These are phyloP conservation scores for Alternaria novae-zelandiae DNA, from an alignment of 2,329 filamentous ascomycete genomes.

Conservation along the genomic window DNA sequence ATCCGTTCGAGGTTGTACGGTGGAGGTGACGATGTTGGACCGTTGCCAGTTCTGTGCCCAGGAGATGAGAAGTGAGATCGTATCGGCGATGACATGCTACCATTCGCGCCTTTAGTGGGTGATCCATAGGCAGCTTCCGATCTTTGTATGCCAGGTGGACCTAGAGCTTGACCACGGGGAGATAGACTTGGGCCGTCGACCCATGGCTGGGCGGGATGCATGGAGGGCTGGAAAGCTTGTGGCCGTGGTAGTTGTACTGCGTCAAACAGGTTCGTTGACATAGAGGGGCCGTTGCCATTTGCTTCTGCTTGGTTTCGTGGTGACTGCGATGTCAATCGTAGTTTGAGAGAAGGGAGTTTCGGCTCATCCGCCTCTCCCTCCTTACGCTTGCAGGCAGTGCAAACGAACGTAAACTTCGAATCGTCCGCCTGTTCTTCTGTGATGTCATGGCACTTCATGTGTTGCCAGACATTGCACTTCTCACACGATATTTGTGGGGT, in stretches of 20 bases:
- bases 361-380: slow-evolving; percentile 67
- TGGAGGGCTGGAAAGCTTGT: slow-evolving; percentile 25
- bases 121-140: slow-evolving; percentile 47
- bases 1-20: slow-evolving; percentile 35
- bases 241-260: slow-evolving; percentile 30
- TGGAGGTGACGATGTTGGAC: slow-evolving; percentile 43
- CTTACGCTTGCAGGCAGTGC: slow-evolving; percentile 74
- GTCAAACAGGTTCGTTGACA: slow-evolving; percentile 18
- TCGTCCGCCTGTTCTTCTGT: slow-evolving; percentile 76
- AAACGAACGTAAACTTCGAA: slow-evolving; percentile 83
- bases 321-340: slow-evolving; percentile 61
- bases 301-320: slow-evolving; percentile 34
- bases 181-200: slow-evolving; percentile 54
- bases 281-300: slow-evolving; percentile 24
- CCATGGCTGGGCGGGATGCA: slow-evolving; percentile 36
- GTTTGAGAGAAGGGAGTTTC: slow-evolving; percentile 67
- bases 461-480: slow-evolving; percentile 93
- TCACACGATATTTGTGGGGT: slow-evolving; percentile 94
- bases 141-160: slow-evolving; percentile 50
- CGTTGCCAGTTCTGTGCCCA: slow-evolving; percentile 22
- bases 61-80: slow-evolving; percentile 31
- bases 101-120: slow-evolving; percentile 33
- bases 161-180: slow-evolving; percentile 53
- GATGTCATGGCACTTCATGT: slow-evolving; percentile 89
- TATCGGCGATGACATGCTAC: slow-evolving; percentile 35